Base-by-base conservation (phyloP, 2,329 filamentous ascomycete genomes). In the Tolypocladium capitatum region DNA sequence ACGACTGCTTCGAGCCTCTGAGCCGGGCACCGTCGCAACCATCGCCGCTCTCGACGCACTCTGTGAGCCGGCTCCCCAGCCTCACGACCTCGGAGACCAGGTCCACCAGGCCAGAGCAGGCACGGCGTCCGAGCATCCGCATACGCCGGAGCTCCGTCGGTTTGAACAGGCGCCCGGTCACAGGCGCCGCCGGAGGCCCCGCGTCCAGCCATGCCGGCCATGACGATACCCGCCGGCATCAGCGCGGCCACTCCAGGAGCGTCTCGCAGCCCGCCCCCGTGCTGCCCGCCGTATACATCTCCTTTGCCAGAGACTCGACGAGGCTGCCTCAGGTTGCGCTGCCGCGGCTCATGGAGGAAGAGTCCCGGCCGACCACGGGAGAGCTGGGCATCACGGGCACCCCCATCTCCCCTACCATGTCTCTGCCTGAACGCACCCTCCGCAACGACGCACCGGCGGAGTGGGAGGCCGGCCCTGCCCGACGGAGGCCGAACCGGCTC, bases 261-360 rank as follows among this genome's bases (percentile, higher is more conserved):
- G 49, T 62, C 14, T 68, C 65, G 6, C 65, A 68, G 48, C 64
- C 65, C 7, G 56, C 58, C 24, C 50, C 56, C 16, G 52, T 58
- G 1, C 52, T 57, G 6, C 38, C 55, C 6, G 52, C 41, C 5
- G 52, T 60, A 33, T 46, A 30, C 7, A 44, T 49, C n/a, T 48
- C 49, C 13, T 34, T 57, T 6, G 57, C 57, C 20, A 54, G 64
- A 13, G 57, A 61, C 46, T 63, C 61, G 21, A 52, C 63, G 34
- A 53, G 60, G 28, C 51, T 56, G 9, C 61, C 60, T n/a, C 63
- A 65, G 45, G 45, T 56, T 5, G 60, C 63, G 33, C 52, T 69
- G 56, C 66, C 66, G 13, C 63, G 66, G 35, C 53, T 69, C 42
- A 69, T 66, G 0, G 66, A 69, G 38, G 66, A 69, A 50, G 65